Conservation (phyloP, 1,284 basidiomycete species). For the Sanghuangporus baumii region DNA sequence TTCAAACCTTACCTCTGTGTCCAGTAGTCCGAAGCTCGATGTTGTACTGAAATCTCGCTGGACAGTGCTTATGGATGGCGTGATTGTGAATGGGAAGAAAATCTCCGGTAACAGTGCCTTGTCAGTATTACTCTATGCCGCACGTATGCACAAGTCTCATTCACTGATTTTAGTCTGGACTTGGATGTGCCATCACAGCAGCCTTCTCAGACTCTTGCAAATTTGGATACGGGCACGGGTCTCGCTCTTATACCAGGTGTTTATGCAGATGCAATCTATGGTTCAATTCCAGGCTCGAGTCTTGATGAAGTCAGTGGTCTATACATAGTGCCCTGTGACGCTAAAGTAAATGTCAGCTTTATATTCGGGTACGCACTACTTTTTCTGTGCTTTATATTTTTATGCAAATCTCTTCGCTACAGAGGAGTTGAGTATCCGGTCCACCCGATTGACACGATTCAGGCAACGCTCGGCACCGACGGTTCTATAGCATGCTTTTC, state of each 20-base stretch:
- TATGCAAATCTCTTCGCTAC: not conserved
- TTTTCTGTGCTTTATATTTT: not conserved
- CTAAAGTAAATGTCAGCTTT: constrained; percentile 11
- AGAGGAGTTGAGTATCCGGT: constrained; percentile 10
- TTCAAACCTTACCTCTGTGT: constrained; percentile 4
- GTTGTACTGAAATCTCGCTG: not conserved
- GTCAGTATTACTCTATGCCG: not conserved
- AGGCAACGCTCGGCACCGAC: not conserved
- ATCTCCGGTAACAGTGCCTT: constrained; percentile 3
- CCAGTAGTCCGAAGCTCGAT: not conserved
- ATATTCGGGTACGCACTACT: not conserved
- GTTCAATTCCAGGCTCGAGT: not conserved
- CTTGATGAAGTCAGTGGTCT: not conserved
- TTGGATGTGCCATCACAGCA: not conserved
- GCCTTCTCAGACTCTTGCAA: not conserved
- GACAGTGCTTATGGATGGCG: constrained; percentile 12
- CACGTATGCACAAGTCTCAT: not conserved
- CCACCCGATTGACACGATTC: constrained; percentile 8
- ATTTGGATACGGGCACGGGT: constrained; percentile 4
- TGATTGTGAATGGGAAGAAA: constrained; percentile 4
- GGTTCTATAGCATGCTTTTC: constrained; percentile 3
- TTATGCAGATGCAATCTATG: constrained; percentile 11
- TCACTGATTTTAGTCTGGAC: not conserved
- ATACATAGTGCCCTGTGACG: constrained; percentile 6
- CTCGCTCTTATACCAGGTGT: not conserved